A percentile compares a stretch with the other conserved stretches of the same genome.
Conservation (phyloP, 306 rosid genomes). For the Begonia masoniana region DNA sequence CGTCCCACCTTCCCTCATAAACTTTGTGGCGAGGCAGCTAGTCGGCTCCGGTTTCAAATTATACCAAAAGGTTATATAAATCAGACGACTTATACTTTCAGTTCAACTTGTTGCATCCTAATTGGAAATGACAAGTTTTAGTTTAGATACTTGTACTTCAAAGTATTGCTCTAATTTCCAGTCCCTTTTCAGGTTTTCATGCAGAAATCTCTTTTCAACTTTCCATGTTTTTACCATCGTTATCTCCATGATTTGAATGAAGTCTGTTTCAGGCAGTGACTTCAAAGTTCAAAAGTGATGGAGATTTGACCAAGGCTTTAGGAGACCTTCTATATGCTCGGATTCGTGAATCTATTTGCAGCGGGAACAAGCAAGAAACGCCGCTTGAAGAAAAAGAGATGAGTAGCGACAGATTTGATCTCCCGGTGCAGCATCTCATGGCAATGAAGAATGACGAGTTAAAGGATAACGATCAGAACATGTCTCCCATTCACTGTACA, state of each 20-base stretch:
- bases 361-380: constrained; percentile 14
- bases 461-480: constrained; percentile 16
- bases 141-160: too few species aligned
- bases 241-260: constrained; percentile 1
- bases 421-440: constrained; percentile 14
- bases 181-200: too few species aligned
- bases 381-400: constrained; percentile 16
- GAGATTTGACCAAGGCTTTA: constrained; percentile 49
- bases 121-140: too few species aligned
- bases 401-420: constrained; percentile 12
- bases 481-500: constrained; percentile 12
- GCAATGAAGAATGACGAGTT: constrained; percentile 14
- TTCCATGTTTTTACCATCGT: not conserved
- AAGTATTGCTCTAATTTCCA: too few species aligned
- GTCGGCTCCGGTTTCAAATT: constrained; percentile 83
- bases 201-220: too few species aligned
- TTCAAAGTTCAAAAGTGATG: constrained; percentile 36
- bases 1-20: constrained; percentile 69
- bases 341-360: constrained; percentile 38
- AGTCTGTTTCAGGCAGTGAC: constrained; percentile 47
- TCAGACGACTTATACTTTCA: not conserved
- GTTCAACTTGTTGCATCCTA: too few species aligned
- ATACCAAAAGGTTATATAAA: constrained; percentile 59
- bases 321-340: constrained; percentile 41
- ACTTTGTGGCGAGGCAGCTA: constrained; percentile 89